phyloP scores from a whole-genome alignment of 2,329 filamentous ascomycete genomes.

The Pseudofabraea citricarpa region DNA sequence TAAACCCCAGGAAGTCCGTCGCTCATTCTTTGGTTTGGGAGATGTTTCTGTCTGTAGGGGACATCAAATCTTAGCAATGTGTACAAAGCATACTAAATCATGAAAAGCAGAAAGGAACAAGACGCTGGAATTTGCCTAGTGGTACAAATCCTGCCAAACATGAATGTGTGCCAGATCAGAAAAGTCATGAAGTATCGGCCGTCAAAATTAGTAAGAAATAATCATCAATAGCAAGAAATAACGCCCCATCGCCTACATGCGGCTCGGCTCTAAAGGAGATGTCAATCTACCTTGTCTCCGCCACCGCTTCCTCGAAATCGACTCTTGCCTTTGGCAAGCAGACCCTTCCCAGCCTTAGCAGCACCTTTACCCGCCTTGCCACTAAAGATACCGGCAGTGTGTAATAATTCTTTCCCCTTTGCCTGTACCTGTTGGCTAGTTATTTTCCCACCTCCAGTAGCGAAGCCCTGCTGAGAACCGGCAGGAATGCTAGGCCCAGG shows the following conservation, averaged over 20 bases:
- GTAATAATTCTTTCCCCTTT: constrained; percentile 85
- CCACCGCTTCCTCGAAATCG: constrained; percentile 60
- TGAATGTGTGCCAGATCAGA: constrained; percentile 21
- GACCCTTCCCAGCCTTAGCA: constrained; percentile 74
- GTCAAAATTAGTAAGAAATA: constrained; percentile 21
- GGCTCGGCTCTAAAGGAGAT: constrained; percentile 30
- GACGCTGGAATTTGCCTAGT: constrained; percentile 26
- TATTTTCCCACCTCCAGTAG: constrained; percentile 19
- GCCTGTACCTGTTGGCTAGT: constrained; percentile 38
- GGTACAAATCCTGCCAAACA: constrained; percentile 27
- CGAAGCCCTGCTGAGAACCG: constrained; percentile 21
- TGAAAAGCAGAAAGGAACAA: constrained; percentile 17
- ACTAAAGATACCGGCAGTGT: constrained; percentile 69
- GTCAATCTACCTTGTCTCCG: constrained; percentile 83
- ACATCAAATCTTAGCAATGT: constrained; percentile 24
- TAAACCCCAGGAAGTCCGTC: constrained; percentile 41
- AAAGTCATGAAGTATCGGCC: constrained; percentile 10
- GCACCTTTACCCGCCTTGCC: constrained; percentile 59
- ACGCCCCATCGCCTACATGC: constrained; percentile 26
- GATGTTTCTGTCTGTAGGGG: constrained; percentile 31
- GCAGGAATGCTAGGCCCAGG: constrained; percentile 13
- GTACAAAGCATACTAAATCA: constrained; percentile 23
- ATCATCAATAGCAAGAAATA: constrained; percentile 16
- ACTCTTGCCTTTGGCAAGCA: constrained; percentile 86
- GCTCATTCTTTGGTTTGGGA: constrained; percentile 31